These are phyloP conservation scores for Polytolypa hystricis DNA, from an alignment of 2,329 filamentous ascomycete genomes.

Conservation along the genomic window DNA sequence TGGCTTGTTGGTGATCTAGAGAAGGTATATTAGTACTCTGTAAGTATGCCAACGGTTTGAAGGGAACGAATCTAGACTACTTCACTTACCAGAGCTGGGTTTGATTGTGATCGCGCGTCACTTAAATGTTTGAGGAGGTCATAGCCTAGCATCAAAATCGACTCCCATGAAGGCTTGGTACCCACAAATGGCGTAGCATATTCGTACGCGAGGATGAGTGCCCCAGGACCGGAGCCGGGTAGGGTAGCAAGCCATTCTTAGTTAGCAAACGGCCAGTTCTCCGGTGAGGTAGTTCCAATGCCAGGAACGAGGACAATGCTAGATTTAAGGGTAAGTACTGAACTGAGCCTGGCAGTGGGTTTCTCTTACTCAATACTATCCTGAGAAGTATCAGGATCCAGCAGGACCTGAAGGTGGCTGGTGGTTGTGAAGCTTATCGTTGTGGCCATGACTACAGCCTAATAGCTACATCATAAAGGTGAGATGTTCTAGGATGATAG, in stretches of 20 bases:
- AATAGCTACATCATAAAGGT: too few relatives aligned
- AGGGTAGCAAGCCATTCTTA: conserved; percentile 4
- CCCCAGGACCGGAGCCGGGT: conserved; percentile 5
- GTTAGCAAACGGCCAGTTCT: conserved; percentile 5
- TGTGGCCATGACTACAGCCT: background rate
- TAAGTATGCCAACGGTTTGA: conserved; percentile 2
- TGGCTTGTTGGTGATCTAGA: background rate
- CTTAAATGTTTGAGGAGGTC: conserved; percentile 2
- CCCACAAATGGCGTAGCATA: conserved; percentile 6
- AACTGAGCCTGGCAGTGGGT: background rate
- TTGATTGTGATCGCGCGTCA: conserved; percentile 5
- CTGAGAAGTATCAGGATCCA: background rate
- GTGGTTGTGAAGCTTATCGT: background rate
- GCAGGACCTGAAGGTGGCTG: background rate
- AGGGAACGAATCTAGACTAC: conserved; percentile 2
- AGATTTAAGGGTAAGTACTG: background rate
- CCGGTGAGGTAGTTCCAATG: conserved; percentile 4
- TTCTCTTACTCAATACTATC: background rate
- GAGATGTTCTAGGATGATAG: too few relatives aligned
- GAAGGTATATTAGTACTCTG: background rate
- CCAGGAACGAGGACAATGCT: conserved; percentile 5
- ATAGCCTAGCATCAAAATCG: conserved; percentile 7
- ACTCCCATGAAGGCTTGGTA: conserved; percentile 5
- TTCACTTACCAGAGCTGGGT: conserved; percentile 2
- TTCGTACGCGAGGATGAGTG: conserved; percentile 5